A percentile compares a stretch with the other conserved stretches of the same genome.
Conservation (phyloP, 108 stramenopile species). For the Nitzschia inconspicua region DNA sequence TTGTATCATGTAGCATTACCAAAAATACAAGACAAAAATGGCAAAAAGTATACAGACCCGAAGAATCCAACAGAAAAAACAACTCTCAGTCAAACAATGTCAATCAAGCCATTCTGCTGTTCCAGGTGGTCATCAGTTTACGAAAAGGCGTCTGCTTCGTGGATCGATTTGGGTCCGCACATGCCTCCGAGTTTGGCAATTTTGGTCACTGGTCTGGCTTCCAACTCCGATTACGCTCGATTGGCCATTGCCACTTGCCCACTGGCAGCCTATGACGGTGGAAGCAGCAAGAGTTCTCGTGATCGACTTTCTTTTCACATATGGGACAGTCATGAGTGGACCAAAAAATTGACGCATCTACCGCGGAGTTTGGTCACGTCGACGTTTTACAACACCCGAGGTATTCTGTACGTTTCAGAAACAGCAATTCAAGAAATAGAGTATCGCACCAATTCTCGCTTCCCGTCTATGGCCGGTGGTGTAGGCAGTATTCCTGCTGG, state of each 20-base stretch:
- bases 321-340: conserved; percentile 29
- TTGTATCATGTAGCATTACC: conserved; percentile 64
- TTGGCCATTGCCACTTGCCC: conserved; percentile 17
- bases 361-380: conserved; percentile 20
- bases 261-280: conserved; percentile 14
- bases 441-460: conserved; percentile 14
- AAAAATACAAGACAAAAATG: conserved; percentile 16
- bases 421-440: conserved; percentile 16
- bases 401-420: conserved; percentile 25
- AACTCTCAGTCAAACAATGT: conserved; percentile 20
- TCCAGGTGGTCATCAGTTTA: conserved; percentile 19
- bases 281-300: background rate
- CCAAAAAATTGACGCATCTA: background rate
- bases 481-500: conserved; percentile 36
- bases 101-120: conserved; percentile 22
- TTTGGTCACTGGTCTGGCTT: conserved; percentile 14
- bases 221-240: conserved; percentile 26
- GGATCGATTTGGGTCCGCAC: conserved; percentile 47
- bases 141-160: conserved; percentile 15
- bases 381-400: conserved; percentile 3
- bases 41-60: conserved; percentile 3
- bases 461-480: background rate
- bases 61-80: conserved; percentile 25
- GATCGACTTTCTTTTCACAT: conserved; percentile 10
- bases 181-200: conserved; percentile 17